Evolutionary conservation across 116 monocot genomes (phyloP).

Genomic region (Papilionanthe hybrid): DNA sequence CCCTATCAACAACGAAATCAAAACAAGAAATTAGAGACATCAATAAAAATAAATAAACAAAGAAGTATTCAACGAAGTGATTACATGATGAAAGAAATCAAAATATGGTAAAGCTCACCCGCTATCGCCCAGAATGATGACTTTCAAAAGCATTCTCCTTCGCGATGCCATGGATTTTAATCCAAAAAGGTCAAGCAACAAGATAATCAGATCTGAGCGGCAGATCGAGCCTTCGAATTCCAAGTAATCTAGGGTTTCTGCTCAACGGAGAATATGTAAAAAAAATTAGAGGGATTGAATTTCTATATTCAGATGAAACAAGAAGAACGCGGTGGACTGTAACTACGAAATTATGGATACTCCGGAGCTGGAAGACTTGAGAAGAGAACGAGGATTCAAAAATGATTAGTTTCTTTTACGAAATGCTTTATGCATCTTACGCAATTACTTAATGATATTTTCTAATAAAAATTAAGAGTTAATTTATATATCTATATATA

Average conservation of each 20-base stretch:
- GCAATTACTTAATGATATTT: too few relatives aligned
- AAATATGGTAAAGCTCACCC: slow-evolving; percentile 31
- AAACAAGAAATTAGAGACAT: neutral
- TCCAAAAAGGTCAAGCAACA: neutral
- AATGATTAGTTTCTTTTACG: too few relatives aligned
- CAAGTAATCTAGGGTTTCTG: neutral
- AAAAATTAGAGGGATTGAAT: neutral
- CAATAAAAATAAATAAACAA: neutral
- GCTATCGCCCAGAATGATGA: slow-evolving; percentile 80
- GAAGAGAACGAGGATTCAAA: too few relatives aligned
- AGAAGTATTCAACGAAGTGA: neutral
- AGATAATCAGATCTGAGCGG: neutral
- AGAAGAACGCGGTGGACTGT: neutral
- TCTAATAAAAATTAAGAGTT: too few relatives aligned
- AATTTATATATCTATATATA: too few relatives aligned
- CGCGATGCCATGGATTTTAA: slow-evolving; percentile 50
- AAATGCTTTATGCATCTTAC: too few relatives aligned
- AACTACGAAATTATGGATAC: neutral
- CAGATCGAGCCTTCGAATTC: neutral
- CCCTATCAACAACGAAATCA: slow-evolving; percentile 29
- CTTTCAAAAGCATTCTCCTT: slow-evolving; percentile 74
- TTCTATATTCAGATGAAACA: neutral
- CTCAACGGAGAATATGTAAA: neutral
- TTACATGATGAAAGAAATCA: neutral
- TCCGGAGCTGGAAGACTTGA: too few relatives aligned